Base-by-base conservation (phyloP, 257 asterid species). In the Thymus quinquecostatus region DNA sequence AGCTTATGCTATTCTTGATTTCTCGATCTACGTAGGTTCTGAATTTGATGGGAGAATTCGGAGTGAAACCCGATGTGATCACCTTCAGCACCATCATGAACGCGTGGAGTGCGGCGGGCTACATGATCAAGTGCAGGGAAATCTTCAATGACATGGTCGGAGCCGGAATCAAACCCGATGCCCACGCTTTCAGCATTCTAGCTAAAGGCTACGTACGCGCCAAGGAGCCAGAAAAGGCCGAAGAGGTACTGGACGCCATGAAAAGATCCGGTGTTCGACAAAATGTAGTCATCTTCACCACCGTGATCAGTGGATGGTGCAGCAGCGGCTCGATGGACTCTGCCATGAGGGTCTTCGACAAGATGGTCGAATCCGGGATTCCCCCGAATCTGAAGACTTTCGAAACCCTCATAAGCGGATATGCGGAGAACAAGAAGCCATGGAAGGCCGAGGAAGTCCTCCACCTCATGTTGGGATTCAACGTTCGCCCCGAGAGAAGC, bases 41-140 rank as follows among this genome's bases (percentile, higher is more conserved):
- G 30, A 71, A 79, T 6, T 71, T 85, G 85, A 89, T 87, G 96
- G 88, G 82, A 74, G 84, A 84, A 45, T 75, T 75, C 49, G 91
- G 83, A 66, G 72, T 84, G 29, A 86, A 84, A 78, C 92, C 90
- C 33, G 89, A 87, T 76, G 90, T 87, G 60, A 73, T 86, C 10
- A 86, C 96, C 13, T 89, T 82, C 63, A 87, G 95, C 84, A 87
- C 88, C 60, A 80, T 87, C 82, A 87, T 87, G 96, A 86, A 89
- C 55, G 92, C 83, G 38, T 87, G 90, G 95, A 83, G 88, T 55
- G 78, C 85, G 29, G 90, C 90, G 1, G 96, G 92, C 33, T 82
- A 78, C 56, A 84, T 87, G 95, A 75, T 61, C 63, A 87, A 87
- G 68, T 89, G 95, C 80, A 70, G 75, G 71, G 90, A 87, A 60